Evolutionary conservation across 495 filamentous ascomycete genomes (phyloP).

Genomic region (Lindgomyces ingoldianus): DNA sequence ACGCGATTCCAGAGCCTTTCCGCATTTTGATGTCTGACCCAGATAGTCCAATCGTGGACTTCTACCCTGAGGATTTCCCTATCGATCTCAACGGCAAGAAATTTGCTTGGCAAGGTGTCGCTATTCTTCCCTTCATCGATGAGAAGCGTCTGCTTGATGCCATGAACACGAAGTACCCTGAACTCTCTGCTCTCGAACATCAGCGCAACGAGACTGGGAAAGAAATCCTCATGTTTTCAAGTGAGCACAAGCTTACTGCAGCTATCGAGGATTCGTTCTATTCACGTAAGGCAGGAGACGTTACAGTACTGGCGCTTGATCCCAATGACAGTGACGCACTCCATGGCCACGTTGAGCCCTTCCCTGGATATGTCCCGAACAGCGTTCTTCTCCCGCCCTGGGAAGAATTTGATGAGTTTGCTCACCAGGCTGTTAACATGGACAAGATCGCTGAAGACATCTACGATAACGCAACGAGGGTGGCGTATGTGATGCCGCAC

Average conservation of each 20-base stretch:
- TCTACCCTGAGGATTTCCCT: slow-evolving; percentile 92
- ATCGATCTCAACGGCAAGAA: slow-evolving; percentile 97
- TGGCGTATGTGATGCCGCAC: slow-evolving; percentile 78
- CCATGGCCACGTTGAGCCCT: neutral
- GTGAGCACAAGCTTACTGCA: slow-evolving; percentile 77
- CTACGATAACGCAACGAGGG: slow-evolving; percentile 57
- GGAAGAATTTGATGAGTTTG: slow-evolving; percentile 67
- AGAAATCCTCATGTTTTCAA: slow-evolving; percentile 82
- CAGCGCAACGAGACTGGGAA: slow-evolving; percentile 76
- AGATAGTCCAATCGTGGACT: slow-evolving; percentile 91
- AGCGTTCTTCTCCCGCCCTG: neutral
- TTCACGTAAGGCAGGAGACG: slow-evolving; percentile 66
- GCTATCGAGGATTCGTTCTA: slow-evolving; percentile 82
- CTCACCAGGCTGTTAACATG: neutral
- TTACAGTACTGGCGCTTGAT: slow-evolving; percentile 73
- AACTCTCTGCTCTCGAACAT: slow-evolving; percentile 74
- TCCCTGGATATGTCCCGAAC: neutral
- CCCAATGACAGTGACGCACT: slow-evolving; percentile 25
- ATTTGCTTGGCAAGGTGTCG: slow-evolving; percentile 96
- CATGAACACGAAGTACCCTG: slow-evolving; percentile 77
- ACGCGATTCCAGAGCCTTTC: slow-evolving; percentile 85
- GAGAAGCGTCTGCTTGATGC: slow-evolving; percentile 81
- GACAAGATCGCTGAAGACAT: neutral
- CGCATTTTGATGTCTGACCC: slow-evolving; percentile 82
- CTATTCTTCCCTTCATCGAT: slow-evolving; percentile 93